Conservation (phyloP, 164 flowering plant species). For the Brasenia schreberi region DNA sequence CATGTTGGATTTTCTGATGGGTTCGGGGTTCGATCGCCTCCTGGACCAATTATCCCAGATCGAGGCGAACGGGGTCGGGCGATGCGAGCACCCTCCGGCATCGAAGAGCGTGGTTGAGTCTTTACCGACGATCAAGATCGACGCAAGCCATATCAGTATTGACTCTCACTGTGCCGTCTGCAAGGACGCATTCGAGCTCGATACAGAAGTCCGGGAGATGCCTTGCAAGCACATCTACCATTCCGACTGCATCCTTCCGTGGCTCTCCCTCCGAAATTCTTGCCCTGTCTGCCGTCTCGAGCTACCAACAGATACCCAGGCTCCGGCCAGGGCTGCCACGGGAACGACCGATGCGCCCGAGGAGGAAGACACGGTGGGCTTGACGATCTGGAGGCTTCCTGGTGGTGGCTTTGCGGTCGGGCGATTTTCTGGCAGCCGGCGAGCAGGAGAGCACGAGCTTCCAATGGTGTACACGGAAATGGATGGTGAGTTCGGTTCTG, state of each 20-base stretch:
- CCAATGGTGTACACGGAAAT: constrained; percentile 66
- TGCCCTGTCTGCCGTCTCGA: constrained; percentile 78
- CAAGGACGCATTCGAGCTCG: constrained; percentile 47
- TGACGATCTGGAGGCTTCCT: constrained; percentile 73
- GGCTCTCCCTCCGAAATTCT: constrained; percentile 60
- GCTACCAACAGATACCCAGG: constrained; percentile 29
- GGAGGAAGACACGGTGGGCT: constrained; percentile 38
- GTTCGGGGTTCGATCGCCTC: constrained; percentile 60
- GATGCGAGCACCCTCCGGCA: constrained; percentile 51
- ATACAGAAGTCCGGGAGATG: constrained; percentile 56
- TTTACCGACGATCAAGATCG: constrained; percentile 49
- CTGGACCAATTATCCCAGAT: constrained; percentile 61
- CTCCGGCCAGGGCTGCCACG: constrained; percentile 6
- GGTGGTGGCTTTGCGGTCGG: constrained; percentile 90
- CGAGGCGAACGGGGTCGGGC: constrained; percentile 30
- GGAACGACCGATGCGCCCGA: constrained; percentile 7
- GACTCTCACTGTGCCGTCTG: constrained; percentile 67
- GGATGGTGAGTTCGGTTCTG: constrained; percentile 42
- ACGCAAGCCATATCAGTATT: constrained; percentile 13
- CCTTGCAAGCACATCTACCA: constrained; percentile 84
- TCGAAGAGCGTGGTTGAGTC: constrained; percentile 63
- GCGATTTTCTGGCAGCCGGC: constrained; percentile 42
- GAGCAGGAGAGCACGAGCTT: constrained; percentile 35
- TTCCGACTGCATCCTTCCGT: constrained; percentile 63
- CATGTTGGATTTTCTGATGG: constrained; percentile 62